These are phyloP conservation scores for Exophiala sp. DNA, from an alignment of 2,329 filamentous ascomycete genomes.

Conservation along the genomic window DNA sequence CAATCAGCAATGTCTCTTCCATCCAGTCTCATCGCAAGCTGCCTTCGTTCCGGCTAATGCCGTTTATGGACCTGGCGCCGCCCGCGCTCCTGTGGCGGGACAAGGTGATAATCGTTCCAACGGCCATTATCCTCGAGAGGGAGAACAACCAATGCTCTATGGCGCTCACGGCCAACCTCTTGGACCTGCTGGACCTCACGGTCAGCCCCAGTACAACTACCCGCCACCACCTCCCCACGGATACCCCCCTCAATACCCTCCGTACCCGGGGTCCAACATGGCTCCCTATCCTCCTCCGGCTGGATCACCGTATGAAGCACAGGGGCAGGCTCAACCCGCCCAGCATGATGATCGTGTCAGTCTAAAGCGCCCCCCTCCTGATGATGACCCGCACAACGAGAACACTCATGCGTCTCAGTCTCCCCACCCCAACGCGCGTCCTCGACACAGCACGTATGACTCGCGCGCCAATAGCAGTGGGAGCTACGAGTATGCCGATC, in stretches of 20 bases:
- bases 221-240: constrained; percentile 38
- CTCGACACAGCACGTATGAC: constrained; percentile 38
- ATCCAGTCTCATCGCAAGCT: constrained; percentile 68
- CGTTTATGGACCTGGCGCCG: constrained; percentile 52
- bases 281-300: constrained; percentile 15
- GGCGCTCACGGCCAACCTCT: constrained; percentile 51
- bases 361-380: constrained; percentile 32
- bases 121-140: constrained; percentile 26
- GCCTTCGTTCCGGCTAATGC: constrained; percentile 71
- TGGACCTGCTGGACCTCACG: constrained; percentile 34
- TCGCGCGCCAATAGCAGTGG: constrained; percentile 35
- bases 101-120: constrained; percentile 28
- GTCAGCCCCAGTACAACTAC: constrained; percentile 36
- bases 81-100: constrained; percentile 29
- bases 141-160: constrained; percentile 39
- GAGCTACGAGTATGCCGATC: constrained; percentile 47
- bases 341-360: constrained; percentile 47
- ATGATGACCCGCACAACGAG: constrained; percentile 30
- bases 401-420: constrained; percentile 32
- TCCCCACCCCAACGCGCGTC: constrained; percentile 37
- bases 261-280: constrained; percentile 13
- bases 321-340: constrained; percentile 36
- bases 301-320: constrained; percentile 29
- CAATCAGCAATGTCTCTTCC: constrained; percentile 74
- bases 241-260: constrained; percentile 27